Percentiles rank a stretch among this genome's conserved stretches.
Evolutionary conservation across 2,329 filamentous ascomycete species (phyloP).

Genomic region (Aspergillus sclerotialis): DNA sequence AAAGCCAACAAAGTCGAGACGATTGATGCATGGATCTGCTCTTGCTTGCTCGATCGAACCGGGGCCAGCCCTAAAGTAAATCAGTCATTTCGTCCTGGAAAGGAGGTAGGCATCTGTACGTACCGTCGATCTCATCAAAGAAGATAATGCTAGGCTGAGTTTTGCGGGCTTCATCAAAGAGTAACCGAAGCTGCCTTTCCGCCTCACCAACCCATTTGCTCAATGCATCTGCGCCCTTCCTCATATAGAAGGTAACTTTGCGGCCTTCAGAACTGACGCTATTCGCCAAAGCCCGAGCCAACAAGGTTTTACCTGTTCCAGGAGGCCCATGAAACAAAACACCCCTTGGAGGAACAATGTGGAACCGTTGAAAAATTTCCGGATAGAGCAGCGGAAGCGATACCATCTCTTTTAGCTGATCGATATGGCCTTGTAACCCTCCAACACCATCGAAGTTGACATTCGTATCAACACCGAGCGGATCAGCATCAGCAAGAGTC

Average conservation of each 20-base stretch:
- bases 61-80: constrained; percentile 59
- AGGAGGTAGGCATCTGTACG: constrained; percentile 6
- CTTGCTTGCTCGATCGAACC: constrained; percentile 93
- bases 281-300: constrained; percentile 86
- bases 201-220: constrained; percentile 99
- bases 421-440: constrained; percentile 86
- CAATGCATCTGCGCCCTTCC: constrained; percentile 92
- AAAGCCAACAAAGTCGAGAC: constrained; percentile 87
- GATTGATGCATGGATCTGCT: constrained; percentile 97
- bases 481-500: constrained; percentile 85
- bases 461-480: constrained; percentile 82
- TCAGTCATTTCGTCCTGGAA: background rate
- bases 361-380: constrained; percentile 83
- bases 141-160: constrained; percentile 99
- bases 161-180: constrained; percentile 93
- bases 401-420: constrained; percentile 98
- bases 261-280: constrained; percentile 81
- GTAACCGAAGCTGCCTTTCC: constrained; percentile 82
- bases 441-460: constrained; percentile 94
- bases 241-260: constrained; percentile 99
- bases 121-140: constrained; percentile 96
- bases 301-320: constrained; percentile 94
- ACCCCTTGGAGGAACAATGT: constrained; percentile 88
- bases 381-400: constrained; percentile 89
- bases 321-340: constrained; percentile 96